Evolutionary conservation across 106 monocot genomes (phyloP).

Genomic region (Narthecium ossifragum): DNA sequence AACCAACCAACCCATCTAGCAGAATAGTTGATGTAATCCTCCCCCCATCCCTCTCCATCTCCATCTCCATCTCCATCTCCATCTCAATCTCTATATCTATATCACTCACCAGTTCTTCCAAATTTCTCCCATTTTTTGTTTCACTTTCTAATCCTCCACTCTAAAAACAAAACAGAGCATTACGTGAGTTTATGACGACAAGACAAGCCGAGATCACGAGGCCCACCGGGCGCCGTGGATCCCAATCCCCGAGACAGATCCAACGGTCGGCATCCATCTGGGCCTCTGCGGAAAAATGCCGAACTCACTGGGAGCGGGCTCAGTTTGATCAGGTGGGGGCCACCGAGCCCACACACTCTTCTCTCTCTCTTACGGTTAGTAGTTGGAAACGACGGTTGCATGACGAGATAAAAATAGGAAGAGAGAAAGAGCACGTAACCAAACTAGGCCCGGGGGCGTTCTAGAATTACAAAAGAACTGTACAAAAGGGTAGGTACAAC

Average conservation of each 20-base stretch:
- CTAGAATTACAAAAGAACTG: background rate
- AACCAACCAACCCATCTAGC: conserved; percentile 33
- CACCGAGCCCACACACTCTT: background rate
- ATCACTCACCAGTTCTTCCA: background rate
- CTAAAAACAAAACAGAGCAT: background rate
- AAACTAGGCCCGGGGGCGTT: background rate
- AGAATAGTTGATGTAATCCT: conserved; percentile 10
- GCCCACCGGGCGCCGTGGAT: background rate
- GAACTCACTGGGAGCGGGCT: background rate
- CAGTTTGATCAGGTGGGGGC: background rate
- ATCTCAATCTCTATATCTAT: background rate
- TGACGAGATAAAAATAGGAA: background rate
- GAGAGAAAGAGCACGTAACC: background rate
- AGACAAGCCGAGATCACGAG: background rate
- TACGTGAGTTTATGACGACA: background rate
- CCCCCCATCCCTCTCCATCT: conserved; percentile 9
- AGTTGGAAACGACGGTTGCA: background rate
- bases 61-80: background rate
- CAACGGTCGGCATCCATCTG: background rate
- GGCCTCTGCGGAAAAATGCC: background rate
- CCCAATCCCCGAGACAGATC: background rate
- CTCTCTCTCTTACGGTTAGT: conserved; percentile 1
- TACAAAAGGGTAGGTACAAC: background rate
- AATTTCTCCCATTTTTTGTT: background rate
- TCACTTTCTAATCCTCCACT: background rate